Base-by-base conservation (phyloP, 495 filamentous ascomycete genomes). In the Neurospora tetrasperma region DNA sequence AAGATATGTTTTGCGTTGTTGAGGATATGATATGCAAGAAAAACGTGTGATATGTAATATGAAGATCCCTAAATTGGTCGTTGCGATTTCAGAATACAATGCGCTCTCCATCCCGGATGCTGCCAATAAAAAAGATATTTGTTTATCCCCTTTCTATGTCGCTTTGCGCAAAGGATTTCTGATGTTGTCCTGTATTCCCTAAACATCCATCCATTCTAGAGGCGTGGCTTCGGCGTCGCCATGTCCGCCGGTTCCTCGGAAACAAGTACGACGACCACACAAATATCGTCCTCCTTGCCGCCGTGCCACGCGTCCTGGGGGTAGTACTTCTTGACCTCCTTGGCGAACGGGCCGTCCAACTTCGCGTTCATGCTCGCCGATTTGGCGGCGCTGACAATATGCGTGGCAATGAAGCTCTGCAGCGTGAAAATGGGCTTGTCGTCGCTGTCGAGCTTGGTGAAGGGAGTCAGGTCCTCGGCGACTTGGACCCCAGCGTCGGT, bases 241-340 rank as follows among this genome's bases (percentile, higher is more conserved):
- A 82, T 82, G 35, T 75, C 73, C 69, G 80, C 71, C 62, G 78
- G 76, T 62, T 86, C 85, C 73, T 87, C 88, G 6, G 92, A 88
- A 9, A 90, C 93, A 1, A 97, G 81, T 43, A 91, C 86, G 14
- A 93, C 89, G 54, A 98, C 82, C 6, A 91, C 90, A 74, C 91
- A 93, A 62, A 97, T 96, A 78, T 98, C 94, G 78, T 98, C 94
- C 69, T 94, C 88, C 77, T 98, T 98, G 3, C 94, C 94, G 35
- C 94, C 94, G 66, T 87, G 89, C 86, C 90, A 97, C 48, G 87
- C 86, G 79, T 97, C 93, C n/a, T 89, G 82, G 0, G 94, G 94
- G 76, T 92, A 95, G 75, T 90, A 89, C 75, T 90, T 91, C 78
- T 95, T 92, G 43, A 97, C 93, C 80, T 97, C 95, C 79, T 91